Evolutionary conservation across 495 filamentous ascomycete species (phyloP), one percentile per base, ranked within the genome.

Genomic region (Tetracladium setigerum): DNA sequence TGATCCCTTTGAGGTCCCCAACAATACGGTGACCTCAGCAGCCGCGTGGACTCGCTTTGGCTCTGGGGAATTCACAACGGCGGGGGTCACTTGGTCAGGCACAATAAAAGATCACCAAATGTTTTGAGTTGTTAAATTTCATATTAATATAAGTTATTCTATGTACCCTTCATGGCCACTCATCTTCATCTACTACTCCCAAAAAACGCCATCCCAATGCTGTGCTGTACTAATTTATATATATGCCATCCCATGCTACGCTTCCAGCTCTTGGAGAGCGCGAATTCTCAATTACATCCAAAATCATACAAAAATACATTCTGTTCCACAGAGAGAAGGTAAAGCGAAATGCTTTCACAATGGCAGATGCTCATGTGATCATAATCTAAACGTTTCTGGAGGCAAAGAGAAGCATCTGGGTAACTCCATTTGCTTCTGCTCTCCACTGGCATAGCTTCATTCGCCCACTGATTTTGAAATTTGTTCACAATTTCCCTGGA

Each of bases 261-360:
- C 22, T 30, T 48, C 48, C 56, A 52, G 46, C 48, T 50, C 49
- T 53, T 59, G 48, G 56, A 42, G 44, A 3, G 7, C 40, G 44
- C 36, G 46, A 31, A 4, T 40, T 27, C 38, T 11, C 18, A 50
- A 46, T 38, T 46, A 44, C 46, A 1, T n/a, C n/a, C 12, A 41
- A 36, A 32, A 10, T 46, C 4, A 3, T 27, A 27, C 22, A 27
- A 27, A 27, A 27, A 27, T 27, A 27, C 22, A 27, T 7, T 27
- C 22, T 27, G 22, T 27, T 27, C 7, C 3, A 27, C 22, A 27
- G 22, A 27, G 22, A 27, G 7, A 27, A 27, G n/a, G 22, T 27
- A 7, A 27, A 3, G 22, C 7, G 22, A 27, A 27, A 3, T 27
- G 3, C 7, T 3, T 27, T 27, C 22, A 27, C 22, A 27, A 3